Evolutionary conservation across 805 yeast genomes (phyloP).

Genomic region (Pichia scutulata): DNA sequence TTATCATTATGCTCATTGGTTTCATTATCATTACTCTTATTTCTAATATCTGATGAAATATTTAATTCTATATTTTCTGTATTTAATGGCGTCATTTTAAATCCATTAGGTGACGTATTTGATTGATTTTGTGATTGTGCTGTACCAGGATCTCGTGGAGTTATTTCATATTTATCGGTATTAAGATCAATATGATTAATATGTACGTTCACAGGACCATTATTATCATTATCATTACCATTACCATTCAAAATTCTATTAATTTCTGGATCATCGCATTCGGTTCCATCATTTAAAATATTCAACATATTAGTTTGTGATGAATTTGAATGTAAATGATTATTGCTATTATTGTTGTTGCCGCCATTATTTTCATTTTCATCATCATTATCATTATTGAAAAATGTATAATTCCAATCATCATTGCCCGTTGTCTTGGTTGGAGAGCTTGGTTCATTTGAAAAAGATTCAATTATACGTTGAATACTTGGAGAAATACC

Average conservation of each 20-base stretch:
- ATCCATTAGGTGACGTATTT: constrained; percentile 7
- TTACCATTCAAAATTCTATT: constrained; percentile 14
- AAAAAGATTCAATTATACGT: constrained; percentile 27
- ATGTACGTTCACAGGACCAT: background rate
- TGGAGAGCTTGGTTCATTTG: constrained; percentile 24
- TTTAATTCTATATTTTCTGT: background rate
- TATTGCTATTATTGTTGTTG: background rate
- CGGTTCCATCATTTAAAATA: background rate
- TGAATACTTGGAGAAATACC: constrained; percentile 29
- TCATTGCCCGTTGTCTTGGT: constrained; percentile 18
- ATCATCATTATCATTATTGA: constrained; percentile 5
- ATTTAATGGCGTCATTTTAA: background rate
- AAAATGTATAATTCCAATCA: constrained; percentile 26
- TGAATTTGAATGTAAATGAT: background rate
- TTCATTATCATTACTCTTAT: background rate
- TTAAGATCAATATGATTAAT: background rate
- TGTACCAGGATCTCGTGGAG: constrained; percentile 27
- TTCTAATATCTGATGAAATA: background rate
- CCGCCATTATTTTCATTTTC: background rate
- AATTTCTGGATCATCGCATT: constrained; percentile 21
- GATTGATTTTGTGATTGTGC: constrained; percentile 19
- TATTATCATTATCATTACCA: background rate
- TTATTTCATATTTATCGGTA: constrained; percentile 20
- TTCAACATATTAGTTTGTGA: background rate
- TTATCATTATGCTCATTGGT: background rate